Evolutionary conservation across 306 rosid species (phyloP).

Genomic region (Trifolium pratense): DNA sequence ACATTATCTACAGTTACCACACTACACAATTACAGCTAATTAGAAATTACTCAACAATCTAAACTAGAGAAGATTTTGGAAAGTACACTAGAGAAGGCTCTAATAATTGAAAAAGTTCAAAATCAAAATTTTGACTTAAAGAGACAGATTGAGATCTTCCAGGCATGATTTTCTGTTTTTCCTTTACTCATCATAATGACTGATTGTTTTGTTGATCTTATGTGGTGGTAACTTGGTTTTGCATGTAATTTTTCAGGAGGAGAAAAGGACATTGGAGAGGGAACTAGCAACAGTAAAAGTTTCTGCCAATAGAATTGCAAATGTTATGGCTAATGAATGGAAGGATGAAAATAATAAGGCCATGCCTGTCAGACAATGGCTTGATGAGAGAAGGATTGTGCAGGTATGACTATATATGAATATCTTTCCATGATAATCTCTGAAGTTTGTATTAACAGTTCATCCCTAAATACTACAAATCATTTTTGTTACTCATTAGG

Average conservation of each 20-base stretch:
- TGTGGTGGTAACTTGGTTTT: conserved; percentile 36
- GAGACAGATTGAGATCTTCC: conserved; percentile 94
- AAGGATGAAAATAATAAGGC: conserved; percentile 88
- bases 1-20: background rate
- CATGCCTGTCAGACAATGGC: conserved; percentile 92
- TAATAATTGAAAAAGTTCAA: conserved; percentile 87
- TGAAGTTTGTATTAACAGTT: too few species aligned
- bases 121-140: conserved; percentile 76
- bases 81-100: conserved; percentile 79
- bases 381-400: conserved; percentile 84
- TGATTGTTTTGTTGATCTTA: conserved; percentile 20
- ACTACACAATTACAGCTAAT: background rate
- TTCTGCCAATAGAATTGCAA: conserved; percentile 80
- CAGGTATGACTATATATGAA: conserved; percentile 54
- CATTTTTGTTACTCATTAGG: too few species aligned
- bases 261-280: conserved; percentile 81
- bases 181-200: background rate
- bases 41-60: background rate
- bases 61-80: conserved; percentile 65
- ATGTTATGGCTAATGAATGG: conserved; percentile 91
- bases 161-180: conserved; percentile 56
- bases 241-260: conserved; percentile 61
- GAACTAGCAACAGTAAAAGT: conserved; percentile 83
- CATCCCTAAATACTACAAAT: too few species aligned
- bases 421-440: too few species aligned